Evolutionary conservation across 2,329 filamentous ascomycete species (phyloP).

Genomic region (Colletotrichum brevisporum): DNA sequence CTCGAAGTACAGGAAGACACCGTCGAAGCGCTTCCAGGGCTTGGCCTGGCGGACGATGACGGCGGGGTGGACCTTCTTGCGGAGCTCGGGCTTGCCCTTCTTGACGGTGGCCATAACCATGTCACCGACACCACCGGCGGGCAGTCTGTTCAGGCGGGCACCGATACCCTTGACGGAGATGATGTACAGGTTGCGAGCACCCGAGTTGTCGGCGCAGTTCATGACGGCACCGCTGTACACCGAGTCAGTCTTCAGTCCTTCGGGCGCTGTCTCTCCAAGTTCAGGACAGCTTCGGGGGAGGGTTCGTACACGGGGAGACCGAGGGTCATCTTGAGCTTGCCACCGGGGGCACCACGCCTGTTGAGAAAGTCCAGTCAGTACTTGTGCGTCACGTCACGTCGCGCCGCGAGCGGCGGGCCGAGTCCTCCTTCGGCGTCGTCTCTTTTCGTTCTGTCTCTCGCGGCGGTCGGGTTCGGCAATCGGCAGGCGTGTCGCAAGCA

Average conservation of each 20-base stretch:
- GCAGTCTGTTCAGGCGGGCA: constrained; percentile 96
- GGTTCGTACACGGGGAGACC: constrained; percentile 97
- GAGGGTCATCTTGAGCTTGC: constrained; percentile 99
- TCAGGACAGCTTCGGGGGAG: constrained; percentile 21
- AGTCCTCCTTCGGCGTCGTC: constrained; percentile 9
- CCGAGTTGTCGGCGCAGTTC: constrained; percentile 99
- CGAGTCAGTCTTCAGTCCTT: constrained; percentile 28
- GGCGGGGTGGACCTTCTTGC: constrained; percentile 99
- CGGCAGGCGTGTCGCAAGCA: constrained; percentile 18
- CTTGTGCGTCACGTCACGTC: constrained; percentile 49
- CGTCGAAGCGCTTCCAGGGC: constrained; percentile 98
- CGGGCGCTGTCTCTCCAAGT: constrained; percentile 18
- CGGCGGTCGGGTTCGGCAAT: constrained; percentile 22
- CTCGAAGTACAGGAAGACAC: constrained; percentile 99
- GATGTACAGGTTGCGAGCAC: constrained; percentile 99
- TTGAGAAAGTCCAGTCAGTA: constrained; percentile 43
- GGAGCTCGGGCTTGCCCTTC: constrained; percentile 99
- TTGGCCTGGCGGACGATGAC: constrained; percentile 99
- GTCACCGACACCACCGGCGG: constrained; percentile 97
- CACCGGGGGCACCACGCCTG: constrained; percentile 93
- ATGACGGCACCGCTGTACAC: constrained; percentile 90
- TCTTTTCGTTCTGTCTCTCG: background rate
- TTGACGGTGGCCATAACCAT: constrained; percentile 99
- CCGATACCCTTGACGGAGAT: constrained; percentile 99
- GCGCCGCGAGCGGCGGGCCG: background rate